Evolutionary conservation across 2,329 filamentous ascomycete genomes (phyloP).

Genomic region (Pseudopyricularia javanii): DNA sequence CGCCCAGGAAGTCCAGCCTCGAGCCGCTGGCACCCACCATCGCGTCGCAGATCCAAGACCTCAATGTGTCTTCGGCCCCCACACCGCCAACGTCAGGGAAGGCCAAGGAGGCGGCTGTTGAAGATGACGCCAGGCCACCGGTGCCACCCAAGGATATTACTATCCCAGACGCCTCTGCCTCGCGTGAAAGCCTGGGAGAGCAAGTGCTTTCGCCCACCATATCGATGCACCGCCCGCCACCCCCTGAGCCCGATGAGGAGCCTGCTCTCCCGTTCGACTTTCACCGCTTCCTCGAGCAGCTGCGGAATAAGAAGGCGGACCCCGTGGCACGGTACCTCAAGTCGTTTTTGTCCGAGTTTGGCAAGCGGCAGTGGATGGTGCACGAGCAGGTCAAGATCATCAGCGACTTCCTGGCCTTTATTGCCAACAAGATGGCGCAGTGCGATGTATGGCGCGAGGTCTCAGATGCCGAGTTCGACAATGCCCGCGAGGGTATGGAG

Average conservation of each 20-base stretch:
- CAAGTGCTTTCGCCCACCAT: constrained; percentile 31
- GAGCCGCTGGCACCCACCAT: constrained; percentile 51
- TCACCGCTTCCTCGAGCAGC: constrained; percentile 88
- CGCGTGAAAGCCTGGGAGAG: constrained; percentile 14
- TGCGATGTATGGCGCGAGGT: constrained; percentile 96
- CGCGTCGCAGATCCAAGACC: constrained; percentile 33
- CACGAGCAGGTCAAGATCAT: constrained; percentile 99
- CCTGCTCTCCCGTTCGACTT: constrained; percentile 89
- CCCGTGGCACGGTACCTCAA: constrained; percentile 92
- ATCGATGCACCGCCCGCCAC: constrained; percentile 50
- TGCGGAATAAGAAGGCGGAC: constrained; percentile 94
- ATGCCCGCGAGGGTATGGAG: constrained; percentile 97
- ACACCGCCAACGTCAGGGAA: constrained; percentile 23
- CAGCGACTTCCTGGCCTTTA: constrained; percentile 89
- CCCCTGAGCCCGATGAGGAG: constrained; percentile 66
- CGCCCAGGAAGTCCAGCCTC: constrained; percentile 76
- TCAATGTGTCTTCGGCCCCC: constrained; percentile 26
- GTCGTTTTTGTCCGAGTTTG: constrained; percentile 89
- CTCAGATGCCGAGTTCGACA: constrained; percentile 94
- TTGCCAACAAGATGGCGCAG: constrained; percentile 93
- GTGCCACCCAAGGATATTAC: constrained; percentile 45
- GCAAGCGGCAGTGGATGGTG: constrained; percentile 98
- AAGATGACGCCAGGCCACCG: constrained; percentile 38
- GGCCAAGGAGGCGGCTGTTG: constrained; percentile 14
- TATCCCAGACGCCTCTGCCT: constrained; percentile 6